phyloP scores from a whole-genome alignment of 2,329 filamentous ascomycete genomes.

The Grosmannia penicillata region DNA sequence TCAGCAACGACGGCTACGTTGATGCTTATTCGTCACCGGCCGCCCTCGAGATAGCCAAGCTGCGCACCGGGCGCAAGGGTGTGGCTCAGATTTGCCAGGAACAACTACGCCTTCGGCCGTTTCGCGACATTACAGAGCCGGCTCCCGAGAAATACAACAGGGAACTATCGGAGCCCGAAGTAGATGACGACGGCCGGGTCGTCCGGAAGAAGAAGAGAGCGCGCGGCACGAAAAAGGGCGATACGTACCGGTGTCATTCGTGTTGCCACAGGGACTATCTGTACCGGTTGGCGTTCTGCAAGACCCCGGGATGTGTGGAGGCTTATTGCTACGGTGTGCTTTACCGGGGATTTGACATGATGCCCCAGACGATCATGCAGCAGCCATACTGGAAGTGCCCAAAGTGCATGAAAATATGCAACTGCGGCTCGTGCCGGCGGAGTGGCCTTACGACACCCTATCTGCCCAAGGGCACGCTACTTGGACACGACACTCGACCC shows the following conservation, averaged over 20 bases:
- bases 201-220: slow-evolving; percentile 39
- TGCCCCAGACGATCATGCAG: slow-evolving; percentile 72
- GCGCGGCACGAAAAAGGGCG: slow-evolving; percentile 37
- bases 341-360: slow-evolving; percentile 80
- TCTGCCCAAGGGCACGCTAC: slow-evolving; percentile 69
- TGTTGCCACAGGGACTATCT: slow-evolving; percentile 66
- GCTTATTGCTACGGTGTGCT: slow-evolving; percentile 89
- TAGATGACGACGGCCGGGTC: slow-evolving; percentile 47
- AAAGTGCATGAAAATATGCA: slow-evolving; percentile 73
- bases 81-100: slow-evolving; percentile 91
- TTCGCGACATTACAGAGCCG: slow-evolving; percentile 51
- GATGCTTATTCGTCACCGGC: slow-evolving; percentile 52
- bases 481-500: slow-evolving; percentile 82
- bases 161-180: slow-evolving; percentile 34
- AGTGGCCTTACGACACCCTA: slow-evolving; percentile 57
- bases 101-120: slow-evolving; percentile 65
- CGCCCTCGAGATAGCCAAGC: slow-evolving; percentile 55
- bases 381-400: slow-evolving; percentile 78
- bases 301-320: slow-evolving; percentile 50
- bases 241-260: slow-evolving; percentile 58
- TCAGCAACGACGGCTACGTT: slow-evolving; percentile 54
- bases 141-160: slow-evolving; percentile 28
- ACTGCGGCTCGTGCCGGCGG: slow-evolving; percentile 65
- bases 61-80: slow-evolving; percentile 56
- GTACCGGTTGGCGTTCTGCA: slow-evolving; percentile 77